Evolutionary conservation across 768 basidiomycete species (phyloP).

Genomic region (Lanmaoa rubissima): DNA sequence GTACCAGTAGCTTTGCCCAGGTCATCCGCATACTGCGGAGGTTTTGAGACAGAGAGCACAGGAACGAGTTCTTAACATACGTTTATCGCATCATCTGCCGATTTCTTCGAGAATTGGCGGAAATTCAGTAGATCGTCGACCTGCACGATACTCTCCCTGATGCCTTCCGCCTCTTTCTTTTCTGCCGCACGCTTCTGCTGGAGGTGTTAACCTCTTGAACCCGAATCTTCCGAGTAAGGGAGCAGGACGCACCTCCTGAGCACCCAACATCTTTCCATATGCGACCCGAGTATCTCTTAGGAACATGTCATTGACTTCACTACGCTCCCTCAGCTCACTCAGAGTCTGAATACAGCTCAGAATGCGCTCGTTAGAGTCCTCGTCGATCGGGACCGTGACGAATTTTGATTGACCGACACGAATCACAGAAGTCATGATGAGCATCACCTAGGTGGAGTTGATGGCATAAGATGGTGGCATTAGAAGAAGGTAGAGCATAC

Average conservation of each 20-base stretch:
- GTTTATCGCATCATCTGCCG: conserved; percentile 73
- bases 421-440: conserved; percentile 96
- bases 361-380: conserved; percentile 95
- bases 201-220: not conserved
- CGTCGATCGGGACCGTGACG: conserved; percentile 92
- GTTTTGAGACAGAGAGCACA: not conserved
- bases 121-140: conserved; percentile 92
- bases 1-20: conserved; percentile 87
- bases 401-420: conserved; percentile 98
- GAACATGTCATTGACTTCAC: conserved; percentile 67
- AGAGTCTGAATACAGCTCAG: conserved; percentile 94
- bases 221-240: not conserved
- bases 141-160: conserved; percentile 70
- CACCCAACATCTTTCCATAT: conserved; percentile 92
- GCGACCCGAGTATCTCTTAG: conserved; percentile 86
- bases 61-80: conserved; percentile 36
- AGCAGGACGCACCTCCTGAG: conserved; percentile 70
- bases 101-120: conserved; percentile 94
- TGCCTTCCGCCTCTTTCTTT: conserved; percentile 79
- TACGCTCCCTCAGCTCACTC: conserved; percentile 66
- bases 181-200: conserved; percentile 83
- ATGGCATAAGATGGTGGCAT: not conserved
- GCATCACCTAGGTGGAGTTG: conserved; percentile 64
- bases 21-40: conserved; percentile 78
- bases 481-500: conserved; percentile 33